phyloP scores from a whole-genome alignment of 495 filamentous ascomycete species.

The Daldinia grandis region DNA sequence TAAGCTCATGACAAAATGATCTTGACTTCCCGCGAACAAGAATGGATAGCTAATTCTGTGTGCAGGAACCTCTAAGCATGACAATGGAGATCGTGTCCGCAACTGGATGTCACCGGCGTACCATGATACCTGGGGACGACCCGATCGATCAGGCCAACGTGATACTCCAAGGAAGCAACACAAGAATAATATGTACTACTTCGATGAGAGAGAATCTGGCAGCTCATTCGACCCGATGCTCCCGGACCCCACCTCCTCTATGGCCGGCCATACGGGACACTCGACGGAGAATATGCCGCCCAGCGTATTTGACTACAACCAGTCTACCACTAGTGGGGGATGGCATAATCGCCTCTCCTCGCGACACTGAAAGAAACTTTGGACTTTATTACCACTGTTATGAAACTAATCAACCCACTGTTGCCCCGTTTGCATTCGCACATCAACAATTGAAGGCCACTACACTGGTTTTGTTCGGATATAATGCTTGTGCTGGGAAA shows the following conservation, averaged over 20 bases:
- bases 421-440: not conserved
- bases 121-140: not conserved
- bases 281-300: slow-evolving; percentile 22
- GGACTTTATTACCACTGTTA: not conserved
- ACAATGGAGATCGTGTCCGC: slow-evolving; percentile 5
- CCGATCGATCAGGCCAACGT: not conserved
- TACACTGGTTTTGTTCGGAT: not conserved
- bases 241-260: slow-evolving; percentile 22
- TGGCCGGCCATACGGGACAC: slow-evolving; percentile 42
- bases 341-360: not conserved
- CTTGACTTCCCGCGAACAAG: not conserved
- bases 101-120: not conserved
- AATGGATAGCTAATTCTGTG: slow-evolving; percentile 14
- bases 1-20: slow-evolving; percentile 7
- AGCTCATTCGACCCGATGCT: not conserved
- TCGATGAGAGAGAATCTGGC: not conserved
- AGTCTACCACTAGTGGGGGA: not conserved
- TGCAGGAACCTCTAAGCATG: slow-evolving; percentile 28
- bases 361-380: not conserved
- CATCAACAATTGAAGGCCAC: not conserved
- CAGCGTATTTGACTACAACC: not conserved
- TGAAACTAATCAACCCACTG: not conserved
- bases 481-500: not conserved
- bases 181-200: not conserved
- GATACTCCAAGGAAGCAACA: not conserved